phyloP scores from a whole-genome alignment of 768 basidiomycete species.

The Mycena capillaripes region DNA sequence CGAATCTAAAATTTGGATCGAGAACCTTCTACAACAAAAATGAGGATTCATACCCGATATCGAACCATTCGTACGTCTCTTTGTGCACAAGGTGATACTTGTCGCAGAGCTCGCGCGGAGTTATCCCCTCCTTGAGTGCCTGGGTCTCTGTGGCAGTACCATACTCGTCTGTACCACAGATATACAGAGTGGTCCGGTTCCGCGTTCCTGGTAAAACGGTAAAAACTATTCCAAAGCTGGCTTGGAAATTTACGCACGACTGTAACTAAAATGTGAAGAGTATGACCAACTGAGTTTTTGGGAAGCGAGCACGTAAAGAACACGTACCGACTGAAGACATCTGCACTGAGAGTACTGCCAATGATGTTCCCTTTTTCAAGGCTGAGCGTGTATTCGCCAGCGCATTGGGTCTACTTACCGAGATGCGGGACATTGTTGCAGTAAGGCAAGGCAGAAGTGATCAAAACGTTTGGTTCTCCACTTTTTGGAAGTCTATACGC shows the following conservation, averaged over 20 bases:
- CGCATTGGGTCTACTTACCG: conserved; percentile 61
- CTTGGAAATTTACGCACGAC: conserved; percentile 56
- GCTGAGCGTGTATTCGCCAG: conserved; percentile 33
- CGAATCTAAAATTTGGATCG: conserved; percentile 71
- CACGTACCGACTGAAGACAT: conserved; percentile 93
- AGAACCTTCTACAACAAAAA: conserved; percentile 1
- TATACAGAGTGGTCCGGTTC: conserved; percentile 91
- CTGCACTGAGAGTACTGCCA: conserved; percentile 96
- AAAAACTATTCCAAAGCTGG: not conserved
- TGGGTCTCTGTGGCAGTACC: conserved; percentile 99
- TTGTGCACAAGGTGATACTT: conserved; percentile 92
- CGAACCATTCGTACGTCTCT: conserved; percentile 98
- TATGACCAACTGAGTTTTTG: conserved; percentile 3
- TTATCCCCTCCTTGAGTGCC: conserved; percentile 88
- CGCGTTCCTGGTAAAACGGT: conserved; percentile 64
- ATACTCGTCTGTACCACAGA: conserved; percentile 99
- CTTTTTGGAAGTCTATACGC: conserved; percentile 74
- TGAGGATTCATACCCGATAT: conserved; percentile 76
- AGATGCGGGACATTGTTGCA: conserved; percentile 98
- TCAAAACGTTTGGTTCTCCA: conserved; percentile 89
- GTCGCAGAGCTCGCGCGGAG: conserved; percentile 87
- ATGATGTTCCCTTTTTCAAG: conserved; percentile 81
- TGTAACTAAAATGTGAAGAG: conserved; percentile 61
- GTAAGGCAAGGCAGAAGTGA: conserved; percentile 96
- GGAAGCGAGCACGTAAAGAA: not conserved